Conservation (phyloP, 2,329 filamentous ascomycete genomes). For the Stemphylium vesicarium region DNA sequence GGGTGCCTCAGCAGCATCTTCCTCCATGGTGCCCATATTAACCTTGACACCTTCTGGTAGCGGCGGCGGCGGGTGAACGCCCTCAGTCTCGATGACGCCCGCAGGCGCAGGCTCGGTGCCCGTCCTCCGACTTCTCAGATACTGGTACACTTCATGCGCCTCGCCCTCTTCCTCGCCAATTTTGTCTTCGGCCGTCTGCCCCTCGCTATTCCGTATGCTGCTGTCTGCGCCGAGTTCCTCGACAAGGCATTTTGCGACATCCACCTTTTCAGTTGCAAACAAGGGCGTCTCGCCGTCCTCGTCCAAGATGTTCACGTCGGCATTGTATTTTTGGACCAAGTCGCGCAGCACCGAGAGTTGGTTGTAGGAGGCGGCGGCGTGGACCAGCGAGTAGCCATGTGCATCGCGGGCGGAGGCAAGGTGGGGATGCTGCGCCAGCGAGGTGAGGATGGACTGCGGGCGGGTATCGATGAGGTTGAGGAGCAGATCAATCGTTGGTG, state of each 20-base stretch:
- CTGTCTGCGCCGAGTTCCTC: constrained; percentile 80
- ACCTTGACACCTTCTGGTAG: constrained; percentile 79
- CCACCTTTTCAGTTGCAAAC: constrained; percentile 84
- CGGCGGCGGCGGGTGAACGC: constrained; percentile 59
- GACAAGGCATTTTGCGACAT: constrained; percentile 78
- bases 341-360: constrained; percentile 79
- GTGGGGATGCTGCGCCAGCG: constrained; percentile 75
- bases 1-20: constrained; percentile 60
- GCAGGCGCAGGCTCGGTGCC: constrained; percentile 35
- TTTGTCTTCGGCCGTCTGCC: constrained; percentile 79
- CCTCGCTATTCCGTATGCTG: constrained; percentile 71
- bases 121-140: constrained; percentile 58
- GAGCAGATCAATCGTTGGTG: constrained; percentile 54
- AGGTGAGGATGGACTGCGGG: constrained; percentile 72
- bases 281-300: constrained; percentile 94
- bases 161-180: constrained; percentile 78
- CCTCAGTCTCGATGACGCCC: constrained; percentile 26
- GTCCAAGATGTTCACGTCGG: constrained; percentile 81
- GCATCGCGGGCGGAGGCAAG: constrained; percentile 82
- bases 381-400: constrained; percentile 91
- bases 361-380: constrained; percentile 91
- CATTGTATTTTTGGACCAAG: constrained; percentile 76
- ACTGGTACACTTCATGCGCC: constrained; percentile 75
- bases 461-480: constrained; percentile 77
- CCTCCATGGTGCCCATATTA: constrained; percentile 76